Evolutionary conservation across 441 rosid genomes (phyloP).

Genomic region (Bruguiera hainesii): DNA sequence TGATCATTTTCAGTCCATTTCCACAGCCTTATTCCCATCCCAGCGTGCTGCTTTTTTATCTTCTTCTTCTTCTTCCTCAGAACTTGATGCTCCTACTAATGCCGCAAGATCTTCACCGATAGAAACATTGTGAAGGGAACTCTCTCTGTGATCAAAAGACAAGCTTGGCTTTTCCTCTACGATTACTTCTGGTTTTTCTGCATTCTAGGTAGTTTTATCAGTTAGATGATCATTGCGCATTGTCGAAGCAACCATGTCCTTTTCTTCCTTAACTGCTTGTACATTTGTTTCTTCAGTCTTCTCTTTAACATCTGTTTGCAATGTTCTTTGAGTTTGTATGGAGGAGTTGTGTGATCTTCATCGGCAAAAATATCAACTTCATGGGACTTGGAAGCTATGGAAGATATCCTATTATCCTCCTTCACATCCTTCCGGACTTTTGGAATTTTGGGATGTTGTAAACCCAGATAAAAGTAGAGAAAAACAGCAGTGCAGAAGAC

Average conservation of each 20-base stretch:
- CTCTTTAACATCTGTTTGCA: constrained; percentile 38
- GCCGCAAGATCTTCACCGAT: constrained; percentile 17
- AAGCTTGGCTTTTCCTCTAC: constrained; percentile 3
- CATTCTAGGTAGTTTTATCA: constrained; percentile 5
- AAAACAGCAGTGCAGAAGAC: constrained; percentile 33
- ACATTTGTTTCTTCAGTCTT: constrained; percentile 30
- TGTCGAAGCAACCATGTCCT: constrained; percentile 5
- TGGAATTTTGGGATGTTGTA: constrained; percentile 13
- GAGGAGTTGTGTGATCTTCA: no score
- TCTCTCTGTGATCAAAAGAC: constrained; percentile 7
- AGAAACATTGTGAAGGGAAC: constrained; percentile 11
- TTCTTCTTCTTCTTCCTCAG: constrained; percentile 42
- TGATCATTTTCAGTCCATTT: constrained; percentile 84
- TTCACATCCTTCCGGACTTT: constrained; percentile 9
- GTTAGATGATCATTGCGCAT: no score
- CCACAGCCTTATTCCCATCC: constrained; percentile 38
- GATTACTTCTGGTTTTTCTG: constrained; percentile 24
- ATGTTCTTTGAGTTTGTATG: constrained; percentile 40
- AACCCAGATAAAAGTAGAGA: constrained; percentile 26
- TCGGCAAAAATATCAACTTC: no score
- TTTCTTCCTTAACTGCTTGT: constrained; percentile 23
- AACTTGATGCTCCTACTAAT: constrained; percentile 25
- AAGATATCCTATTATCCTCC: constrained; percentile 2
- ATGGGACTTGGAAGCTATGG: no score
- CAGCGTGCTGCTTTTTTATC: constrained; percentile 38